Base-by-base conservation (phyloP, 495 filamentous ascomycete genomes). In the Penicillium lividum region DNA sequence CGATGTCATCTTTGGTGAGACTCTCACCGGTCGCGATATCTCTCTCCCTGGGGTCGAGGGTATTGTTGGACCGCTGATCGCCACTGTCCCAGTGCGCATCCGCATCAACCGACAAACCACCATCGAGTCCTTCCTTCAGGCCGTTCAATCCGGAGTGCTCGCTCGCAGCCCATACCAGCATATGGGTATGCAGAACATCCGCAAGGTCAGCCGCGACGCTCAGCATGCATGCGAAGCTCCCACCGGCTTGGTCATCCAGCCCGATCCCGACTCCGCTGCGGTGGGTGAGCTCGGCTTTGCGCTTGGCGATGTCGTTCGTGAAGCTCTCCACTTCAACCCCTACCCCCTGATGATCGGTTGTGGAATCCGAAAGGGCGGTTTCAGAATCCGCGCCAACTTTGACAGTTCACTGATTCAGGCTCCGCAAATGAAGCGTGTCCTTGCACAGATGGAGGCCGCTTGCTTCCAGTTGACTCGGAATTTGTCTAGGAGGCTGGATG, bases 121-220 rank as follows among this genome's bases (percentile, higher is more conserved):
- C 6, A 66, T 77, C 3, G 64, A 66, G 0, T 55, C 66, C 4
- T 78, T 66, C 16, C 65, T 80, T 5, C 75, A 79, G 33, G 47
- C 68, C 0, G 72, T 91, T 3, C 84, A 88, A 47, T 73, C 82
- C 38, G 69, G 78, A 13, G 75, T 80, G 25, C 66, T 83, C 18
- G 72, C 73, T 1, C 78, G 80, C 1, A 82, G 85, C 5, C 77
- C 83, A 0, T 84, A 85, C 64, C 82, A 92, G 68, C 86, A 89
- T 48, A 77, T 83, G 64, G 88, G 89, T 7, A 75, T 92, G 67
- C 85, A 89, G 67, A 80, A 88, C 52, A 92, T 92, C 57, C 76
- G 82, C 55, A 76, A 77, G 22, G 74, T 89, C 36, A 84, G 81
- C 62, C 62, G 73, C 0, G 86, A 89, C 60, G 82, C 87, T 5